Evolutionary conservation across 805 yeast species (phyloP).

Genomic region (Candida sanyiensis): DNA sequence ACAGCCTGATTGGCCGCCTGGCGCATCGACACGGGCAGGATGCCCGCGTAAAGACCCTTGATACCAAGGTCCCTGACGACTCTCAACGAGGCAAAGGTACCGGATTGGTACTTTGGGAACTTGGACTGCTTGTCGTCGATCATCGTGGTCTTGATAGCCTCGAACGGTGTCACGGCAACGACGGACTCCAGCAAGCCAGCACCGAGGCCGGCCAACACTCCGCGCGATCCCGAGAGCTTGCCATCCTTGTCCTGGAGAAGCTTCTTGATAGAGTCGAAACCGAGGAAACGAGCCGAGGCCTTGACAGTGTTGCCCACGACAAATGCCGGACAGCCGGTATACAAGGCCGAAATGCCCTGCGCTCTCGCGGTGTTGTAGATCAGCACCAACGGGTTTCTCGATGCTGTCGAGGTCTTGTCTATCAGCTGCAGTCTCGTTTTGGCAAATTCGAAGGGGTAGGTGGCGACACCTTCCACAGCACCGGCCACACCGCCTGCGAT

Average conservation of each 20-base stretch:
- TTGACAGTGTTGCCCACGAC: slow-evolving; percentile 94
- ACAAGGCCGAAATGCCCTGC: slow-evolving; percentile 75
- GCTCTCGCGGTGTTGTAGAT: slow-evolving; percentile 67
- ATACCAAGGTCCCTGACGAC: slow-evolving; percentile 75
- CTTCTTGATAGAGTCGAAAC: slow-evolving; percentile 82
- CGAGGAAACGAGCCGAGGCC: slow-evolving; percentile 92
- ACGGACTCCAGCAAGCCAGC: slow-evolving; percentile 92
- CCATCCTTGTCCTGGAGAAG: slow-evolving; percentile 78
- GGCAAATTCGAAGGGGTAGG: slow-evolving; percentile 96
- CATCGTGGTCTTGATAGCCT: slow-evolving; percentile 91
- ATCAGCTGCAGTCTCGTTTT: slow-evolving; percentile 86
- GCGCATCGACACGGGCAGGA: slow-evolving; percentile 87
- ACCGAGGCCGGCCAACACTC: slow-evolving; percentile 94
- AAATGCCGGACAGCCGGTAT: slow-evolving; percentile 95
- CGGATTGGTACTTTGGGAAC: slow-evolving; percentile 68
- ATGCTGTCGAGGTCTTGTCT: slow-evolving; percentile 54
- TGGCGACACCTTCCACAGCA: slow-evolving; percentile 86
- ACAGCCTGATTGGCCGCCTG: slow-evolving; percentile 97
- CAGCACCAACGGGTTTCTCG: slow-evolving; percentile 80
- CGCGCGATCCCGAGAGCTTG: slow-evolving; percentile 81
- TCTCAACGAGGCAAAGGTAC: slow-evolving; percentile 52
- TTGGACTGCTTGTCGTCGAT: slow-evolving; percentile 84
- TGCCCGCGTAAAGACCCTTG: slow-evolving; percentile 80
- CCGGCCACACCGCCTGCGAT: slow-evolving; percentile 97
- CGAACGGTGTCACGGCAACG: slow-evolving; percentile 94